phyloP scores from a whole-genome alignment of 345 rosid genomes.

The Hibiscus trionum region DNA sequence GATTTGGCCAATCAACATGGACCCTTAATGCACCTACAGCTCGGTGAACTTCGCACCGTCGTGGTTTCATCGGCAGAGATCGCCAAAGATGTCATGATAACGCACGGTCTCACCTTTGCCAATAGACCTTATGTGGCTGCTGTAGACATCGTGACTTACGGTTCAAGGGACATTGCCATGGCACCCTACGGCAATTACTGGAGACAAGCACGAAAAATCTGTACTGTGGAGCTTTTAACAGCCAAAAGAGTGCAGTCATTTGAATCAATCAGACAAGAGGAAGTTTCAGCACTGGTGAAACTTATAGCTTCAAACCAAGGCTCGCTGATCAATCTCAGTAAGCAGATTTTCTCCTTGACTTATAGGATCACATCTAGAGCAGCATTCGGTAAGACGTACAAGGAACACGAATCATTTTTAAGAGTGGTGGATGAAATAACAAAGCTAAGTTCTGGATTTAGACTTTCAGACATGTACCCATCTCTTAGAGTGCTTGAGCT shows the following conservation, averaged over 20 bases:
- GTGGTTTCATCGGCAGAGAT: constrained; percentile 5
- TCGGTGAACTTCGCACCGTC: background rate
- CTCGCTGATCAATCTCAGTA: background rate
- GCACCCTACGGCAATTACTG: constrained; percentile 5
- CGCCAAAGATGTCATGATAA: background rate
- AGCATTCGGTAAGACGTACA: background rate
- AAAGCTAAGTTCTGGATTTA: background rate
- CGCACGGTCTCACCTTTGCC: background rate
- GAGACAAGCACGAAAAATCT: background rate
- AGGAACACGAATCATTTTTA: background rate
- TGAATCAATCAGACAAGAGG: constrained; percentile 1
- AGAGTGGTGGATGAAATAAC: background rate
- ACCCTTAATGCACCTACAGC: constrained; percentile 3
- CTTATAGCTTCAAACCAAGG: background rate
- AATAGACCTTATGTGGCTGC: background rate
- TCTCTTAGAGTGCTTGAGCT: background rate
- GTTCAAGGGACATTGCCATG: background rate
- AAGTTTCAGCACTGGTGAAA: constrained; percentile 1
- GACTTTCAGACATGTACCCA: background rate
- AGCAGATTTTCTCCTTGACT: background rate
- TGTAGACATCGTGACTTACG: background rate
- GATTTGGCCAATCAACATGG: constrained; percentile 5
- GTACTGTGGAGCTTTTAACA: background rate
- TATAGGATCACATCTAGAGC: background rate
- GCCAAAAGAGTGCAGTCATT: background rate